Percentiles rank a stretch among this genome's conserved stretches.
phyloP scores from a whole-genome alignment of 2,329 filamentous ascomycete species.

The Apiospora sp. region DNA sequence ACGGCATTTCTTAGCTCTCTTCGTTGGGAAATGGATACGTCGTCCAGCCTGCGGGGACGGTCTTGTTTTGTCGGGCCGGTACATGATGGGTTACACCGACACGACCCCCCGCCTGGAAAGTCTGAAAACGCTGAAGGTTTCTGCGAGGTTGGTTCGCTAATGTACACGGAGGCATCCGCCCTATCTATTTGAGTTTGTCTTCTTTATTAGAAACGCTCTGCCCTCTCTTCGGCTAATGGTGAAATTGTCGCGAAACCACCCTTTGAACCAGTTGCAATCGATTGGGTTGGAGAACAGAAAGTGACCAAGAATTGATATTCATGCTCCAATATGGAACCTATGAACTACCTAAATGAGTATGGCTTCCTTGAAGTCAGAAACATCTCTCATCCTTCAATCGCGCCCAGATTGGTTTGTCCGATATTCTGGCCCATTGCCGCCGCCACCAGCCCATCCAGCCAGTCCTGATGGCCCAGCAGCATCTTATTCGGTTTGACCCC shows the following conservation, averaged over 20 bases:
- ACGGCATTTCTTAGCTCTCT: not conserved
- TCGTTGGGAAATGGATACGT: not conserved
- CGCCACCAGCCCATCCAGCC: constrained; percentile 37
- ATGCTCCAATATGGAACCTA: not conserved
- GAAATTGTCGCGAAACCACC: not conserved
- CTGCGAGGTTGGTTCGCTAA: not conserved
- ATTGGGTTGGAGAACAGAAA: too few species aligned
- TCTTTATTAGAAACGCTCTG: not conserved
- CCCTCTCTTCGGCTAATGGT: too few species aligned
- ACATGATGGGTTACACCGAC: not conserved
- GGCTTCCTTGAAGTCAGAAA: not conserved
- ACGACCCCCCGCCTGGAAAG: not conserved
- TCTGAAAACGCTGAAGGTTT: not conserved
- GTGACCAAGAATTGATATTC: too few species aligned
- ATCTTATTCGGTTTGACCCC: constrained; percentile 37
- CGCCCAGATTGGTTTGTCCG: not conserved
- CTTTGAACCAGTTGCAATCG: not conserved
- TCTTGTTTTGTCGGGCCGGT: constrained; percentile 1
- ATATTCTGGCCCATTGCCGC: constrained; percentile 3
- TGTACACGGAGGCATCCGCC: too few species aligned
- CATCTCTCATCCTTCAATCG: not conserved
- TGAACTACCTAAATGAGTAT: not conserved
- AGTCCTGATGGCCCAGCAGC: constrained; percentile 41
- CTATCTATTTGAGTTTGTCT: not conserved
- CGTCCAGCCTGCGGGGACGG: not conserved